Percentiles rank a stretch among this genome's conserved stretches.
Evolutionary conservation across 345 rosid genomes (phyloP).

Genomic region (Excoecaria agallocha): DNA sequence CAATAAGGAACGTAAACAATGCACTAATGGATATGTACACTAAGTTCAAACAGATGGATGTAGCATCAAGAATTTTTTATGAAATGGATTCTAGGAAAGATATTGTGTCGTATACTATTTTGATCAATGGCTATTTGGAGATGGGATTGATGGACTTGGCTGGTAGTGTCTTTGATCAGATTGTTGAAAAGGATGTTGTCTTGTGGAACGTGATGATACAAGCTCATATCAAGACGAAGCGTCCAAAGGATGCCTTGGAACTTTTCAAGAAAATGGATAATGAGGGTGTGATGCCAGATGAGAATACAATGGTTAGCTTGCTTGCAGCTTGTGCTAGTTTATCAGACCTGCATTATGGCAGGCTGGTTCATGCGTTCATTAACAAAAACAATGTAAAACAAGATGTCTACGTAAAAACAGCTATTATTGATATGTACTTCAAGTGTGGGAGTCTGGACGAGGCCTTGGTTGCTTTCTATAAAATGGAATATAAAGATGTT

Average conservation of each 20-base stretch:
- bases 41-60: conserved; percentile 19
- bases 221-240: conserved; percentile 21
- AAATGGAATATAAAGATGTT: conserved; percentile 28
- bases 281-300: conserved; percentile 21
- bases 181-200: conserved; percentile 22
- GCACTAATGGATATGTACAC: conserved; percentile 22
- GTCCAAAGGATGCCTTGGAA: conserved; percentile 18
- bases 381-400: conserved; percentile 20
- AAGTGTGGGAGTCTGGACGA: conserved; percentile 33
- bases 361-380: conserved; percentile 22
- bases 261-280: conserved; percentile 26
- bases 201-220: conserved; percentile 30
- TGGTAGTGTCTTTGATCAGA: conserved; percentile 18
- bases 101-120: conserved; percentile 21
- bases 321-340: conserved; percentile 30
- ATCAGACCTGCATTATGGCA: conserved; percentile 23
- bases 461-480: conserved; percentile 32
- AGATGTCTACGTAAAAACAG: conserved; percentile 30
- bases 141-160: conserved; percentile 24
- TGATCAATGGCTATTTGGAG: conserved; percentile 30
- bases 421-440: conserved; percentile 29
- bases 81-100: conserved; percentile 20
- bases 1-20: conserved; percentile 22
- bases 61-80: conserved; percentile 16
- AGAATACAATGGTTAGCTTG: conserved; percentile 24